Evolutionary conservation across 2,329 filamentous ascomycete species (phyloP), one percentile per base, ranked within the genome.

Genomic region (Botryotinia calthae): DNA sequence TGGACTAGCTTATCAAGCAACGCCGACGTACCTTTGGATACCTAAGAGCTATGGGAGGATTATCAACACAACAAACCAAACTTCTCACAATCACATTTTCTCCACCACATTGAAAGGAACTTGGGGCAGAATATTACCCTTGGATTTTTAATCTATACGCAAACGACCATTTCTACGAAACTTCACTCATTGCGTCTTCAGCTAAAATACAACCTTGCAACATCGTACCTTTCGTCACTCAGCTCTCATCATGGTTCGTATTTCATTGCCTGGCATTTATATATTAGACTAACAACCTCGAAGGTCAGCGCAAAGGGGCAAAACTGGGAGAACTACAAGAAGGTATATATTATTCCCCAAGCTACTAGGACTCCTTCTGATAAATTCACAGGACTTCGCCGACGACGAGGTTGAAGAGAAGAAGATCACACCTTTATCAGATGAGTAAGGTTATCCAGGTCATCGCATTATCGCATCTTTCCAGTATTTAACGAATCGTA

Each of bases 311-410:
- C 72, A 61, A 73, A 92, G 80, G 96, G 96, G 82, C 85, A 88
- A 84, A 93, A 90, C 88, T 99, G 96, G 96, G 96, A 99, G 88
- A 98, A 98, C 87, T 98, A 97, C 88, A 89, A 93, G 86, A 98
- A 98, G 88, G 95, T 91, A 63, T 73, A 72, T 56, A 48, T 72
- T 82, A 62, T 61, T 40, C 14, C 59, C 22, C 28, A 34, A 7
- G 37, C 46, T 48, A 18, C 18, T 34, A 31, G 31, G 31, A 48
- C 37, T 31, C 34, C 20, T 37, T 31, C 74, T 77, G 71, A 76
- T 59, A 62, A 20, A 2, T 44, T 61, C 54, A 40, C 18, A 63
- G 42, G 58, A 78, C 74, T 99, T 93, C 82, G 95, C 92, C 81
- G 96, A 99, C 81, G 96, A 99, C 80, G 96, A 98, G 83, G 87